A percentile compares a stretch with the other conserved stretches of the same genome.
phyloP scores from a whole-genome alignment of 2,329 filamentous ascomycete genomes.

The Ascomycota sp. region DNA sequence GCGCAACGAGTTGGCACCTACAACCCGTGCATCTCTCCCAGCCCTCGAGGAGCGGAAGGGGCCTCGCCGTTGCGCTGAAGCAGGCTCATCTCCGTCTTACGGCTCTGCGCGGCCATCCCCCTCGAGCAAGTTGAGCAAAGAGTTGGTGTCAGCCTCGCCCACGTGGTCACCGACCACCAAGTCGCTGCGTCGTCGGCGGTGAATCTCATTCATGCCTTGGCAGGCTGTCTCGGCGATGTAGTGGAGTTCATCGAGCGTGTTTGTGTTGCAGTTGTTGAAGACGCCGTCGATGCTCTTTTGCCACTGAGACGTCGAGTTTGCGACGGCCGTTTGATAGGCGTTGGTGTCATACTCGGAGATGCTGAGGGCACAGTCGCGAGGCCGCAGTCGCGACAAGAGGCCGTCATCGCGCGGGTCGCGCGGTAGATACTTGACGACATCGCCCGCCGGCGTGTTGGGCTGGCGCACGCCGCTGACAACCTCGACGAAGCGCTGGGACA shows the following conservation, averaged over 20 bases:
- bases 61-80: background rate
- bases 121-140: slow-evolving; percentile 5
- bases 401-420: slow-evolving; percentile 8
- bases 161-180: slow-evolving; percentile 9
- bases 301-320: slow-evolving; percentile 19
- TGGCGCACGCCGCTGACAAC: slow-evolving; percentile 19
- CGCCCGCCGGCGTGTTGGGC: slow-evolving; percentile 11
- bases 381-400: slow-evolving; percentile 7
- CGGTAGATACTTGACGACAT: slow-evolving; percentile 14
- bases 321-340: slow-evolving; percentile 15
- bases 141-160: slow-evolving; percentile 12
- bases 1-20: too few relatives aligned
- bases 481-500: slow-evolving; percentile 25
- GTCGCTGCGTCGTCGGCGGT: slow-evolving; percentile 12
- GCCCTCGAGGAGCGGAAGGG: background rate
- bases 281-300: slow-evolving; percentile 20
- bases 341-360: slow-evolving; percentile 15
- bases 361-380: slow-evolving; percentile 6
- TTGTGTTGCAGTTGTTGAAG: slow-evolving; percentile 21
- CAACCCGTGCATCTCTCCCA: too few relatives aligned
- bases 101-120: slow-evolving; percentile 1
- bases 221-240: slow-evolving; percentile 21
- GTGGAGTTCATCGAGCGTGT: slow-evolving; percentile 20
- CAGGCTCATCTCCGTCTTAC: background rate
- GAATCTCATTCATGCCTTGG: slow-evolving; percentile 20